These are phyloP conservation scores for Trichoderma reesei DNA, from an alignment of 495 filamentous ascomycete genomes.

Conservation along the genomic window DNA sequence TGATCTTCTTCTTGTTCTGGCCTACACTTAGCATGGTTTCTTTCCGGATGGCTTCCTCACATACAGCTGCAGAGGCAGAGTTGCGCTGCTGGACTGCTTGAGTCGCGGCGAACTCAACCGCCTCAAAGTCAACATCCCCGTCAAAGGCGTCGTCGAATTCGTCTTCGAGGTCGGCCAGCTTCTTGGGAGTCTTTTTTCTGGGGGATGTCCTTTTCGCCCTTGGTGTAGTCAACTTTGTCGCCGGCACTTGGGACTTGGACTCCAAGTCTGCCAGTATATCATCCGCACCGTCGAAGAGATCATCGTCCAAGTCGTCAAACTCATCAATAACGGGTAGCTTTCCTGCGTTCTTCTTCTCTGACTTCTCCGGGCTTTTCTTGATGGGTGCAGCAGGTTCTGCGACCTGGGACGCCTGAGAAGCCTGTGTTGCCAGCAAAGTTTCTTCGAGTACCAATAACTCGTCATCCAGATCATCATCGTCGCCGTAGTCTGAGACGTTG, in stretches of 20 bases:
- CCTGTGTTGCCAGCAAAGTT: conserved; percentile 27
- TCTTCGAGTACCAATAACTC: conserved; percentile 40
- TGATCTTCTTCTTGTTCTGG: conserved; percentile 40
- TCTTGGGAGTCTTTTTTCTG: not conserved
- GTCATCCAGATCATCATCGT: conserved; percentile 40
- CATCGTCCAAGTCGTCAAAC: conserved; percentile 56
- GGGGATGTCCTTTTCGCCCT: not conserved
- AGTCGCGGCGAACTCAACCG: conserved; percentile 48
- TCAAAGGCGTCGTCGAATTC: conserved; percentile 53
- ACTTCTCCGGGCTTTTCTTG: not conserved
- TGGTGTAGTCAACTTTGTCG: not conserved
- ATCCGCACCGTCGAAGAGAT: conserved; percentile 49
- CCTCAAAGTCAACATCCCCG: conserved; percentile 61
- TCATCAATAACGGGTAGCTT: conserved; percentile 24
- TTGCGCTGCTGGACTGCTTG: conserved; percentile 25
- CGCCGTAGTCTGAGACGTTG: conserved; percentile 34
- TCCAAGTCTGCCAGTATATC: conserved; percentile 45
- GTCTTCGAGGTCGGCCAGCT: conserved; percentile 21
- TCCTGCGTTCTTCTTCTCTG: not conserved
- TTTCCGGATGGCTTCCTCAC: conserved; percentile 28
- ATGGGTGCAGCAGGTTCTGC: not conserved
- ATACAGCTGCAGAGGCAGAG: conserved; percentile 34
- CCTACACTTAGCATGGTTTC: conserved; percentile 34
- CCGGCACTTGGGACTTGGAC: not conserved
- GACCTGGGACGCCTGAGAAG: conserved; percentile 7